Evolutionary conservation across 2,329 filamentous ascomycete genomes (phyloP).

Genomic region (Aspergillus tubingensis): DNA sequence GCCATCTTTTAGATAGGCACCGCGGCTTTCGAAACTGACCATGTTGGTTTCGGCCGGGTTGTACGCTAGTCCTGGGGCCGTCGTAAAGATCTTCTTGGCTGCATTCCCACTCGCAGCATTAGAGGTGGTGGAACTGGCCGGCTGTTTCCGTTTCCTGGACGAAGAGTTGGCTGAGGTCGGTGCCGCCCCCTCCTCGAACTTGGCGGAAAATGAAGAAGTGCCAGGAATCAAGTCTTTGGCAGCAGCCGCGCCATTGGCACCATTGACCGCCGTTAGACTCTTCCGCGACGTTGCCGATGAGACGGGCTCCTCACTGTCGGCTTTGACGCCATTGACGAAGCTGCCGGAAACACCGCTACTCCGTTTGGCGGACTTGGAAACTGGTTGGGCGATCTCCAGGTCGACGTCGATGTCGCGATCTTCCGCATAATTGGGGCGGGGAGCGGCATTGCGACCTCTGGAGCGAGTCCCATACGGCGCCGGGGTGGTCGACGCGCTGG

Average conservation of each 20-base stretch:
- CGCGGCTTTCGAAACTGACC: conserved; percentile 78
- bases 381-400: conserved; percentile 61
- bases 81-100: conserved; percentile 41
- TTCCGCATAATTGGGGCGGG: conserved; percentile 93
- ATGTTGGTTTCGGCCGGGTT: conserved; percentile 70
- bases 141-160: conserved; percentile 85
- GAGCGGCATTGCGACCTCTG: conserved; percentile 78
- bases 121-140: conserved; percentile 43
- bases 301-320: conserved; percentile 42
- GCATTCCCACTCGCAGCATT: conserved; percentile 34
- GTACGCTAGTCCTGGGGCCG: conserved; percentile 33
- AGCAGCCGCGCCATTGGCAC: conserved; percentile 25
- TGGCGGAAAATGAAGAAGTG: conserved; percentile 60
- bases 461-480: conserved; percentile 90
- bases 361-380: conserved; percentile 36
- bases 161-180: conserved; percentile 27
- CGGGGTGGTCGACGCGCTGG: conserved; percentile 52
- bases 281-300: conserved; percentile 43
- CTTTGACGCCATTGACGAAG: conserved; percentile 35
- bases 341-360: conserved; percentile 28
- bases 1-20: conserved; percentile 69
- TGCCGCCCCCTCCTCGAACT: conserved; percentile 36
- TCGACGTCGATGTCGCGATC: conserved; percentile 89
- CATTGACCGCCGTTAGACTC: conserved; percentile 39
- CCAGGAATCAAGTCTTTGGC: conserved; percentile 56